Evolutionary conservation across 2,329 filamentous ascomycete genomes (phyloP), one percentile per base, ranked within the genome.

Genomic region (Corinectria fuckeliana): DNA sequence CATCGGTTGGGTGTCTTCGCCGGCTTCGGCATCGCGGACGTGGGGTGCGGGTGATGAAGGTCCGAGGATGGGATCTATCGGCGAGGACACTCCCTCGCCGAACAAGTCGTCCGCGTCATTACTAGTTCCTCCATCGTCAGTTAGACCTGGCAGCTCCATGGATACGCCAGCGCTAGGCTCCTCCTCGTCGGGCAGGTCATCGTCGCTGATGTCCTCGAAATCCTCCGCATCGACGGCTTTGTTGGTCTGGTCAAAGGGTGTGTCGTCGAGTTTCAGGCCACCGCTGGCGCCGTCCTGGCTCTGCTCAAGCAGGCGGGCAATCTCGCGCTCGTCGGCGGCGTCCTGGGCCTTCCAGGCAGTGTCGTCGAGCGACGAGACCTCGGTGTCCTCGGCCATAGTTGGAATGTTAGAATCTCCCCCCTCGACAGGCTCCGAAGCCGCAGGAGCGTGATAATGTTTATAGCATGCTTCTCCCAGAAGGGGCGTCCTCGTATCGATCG

Each of bases 141-240:
- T 85, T 25, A 86, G 71, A 10, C 79, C 81, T 1, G 84, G 83
- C n/a, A 82, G 72, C 55, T 86, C 81, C 45, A 77, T 73, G 13
- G 79, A 81, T 14, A 73, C 70, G 50, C 72, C 75, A 5, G 72
- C 75, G 10, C 75, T 76, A 25, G 75, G 76, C 55, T 88, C 85
- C 64, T 94, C 92, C 63, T 95, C 92, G 6, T 95, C 92, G 10
- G 92, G 90, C 7, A 97, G 83, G 63, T 97, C 93, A 72, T 96
- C 93, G 73, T 98, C 94, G 65, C 90, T 90, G 62, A 98, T 93
- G 71, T 97, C 92, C 72, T 91, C 92, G 69, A 83, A 99, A 72
- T 99, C 95, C 62, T 95, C 80, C 38, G 95, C 95, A 77, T 98
- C 91, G 60, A 93, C 93, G 54, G 93, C 94, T 76, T 99, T 99